Base-by-base conservation (phyloP, 148 eudicot species). In the Vaccinium vitisidaea region DNA sequence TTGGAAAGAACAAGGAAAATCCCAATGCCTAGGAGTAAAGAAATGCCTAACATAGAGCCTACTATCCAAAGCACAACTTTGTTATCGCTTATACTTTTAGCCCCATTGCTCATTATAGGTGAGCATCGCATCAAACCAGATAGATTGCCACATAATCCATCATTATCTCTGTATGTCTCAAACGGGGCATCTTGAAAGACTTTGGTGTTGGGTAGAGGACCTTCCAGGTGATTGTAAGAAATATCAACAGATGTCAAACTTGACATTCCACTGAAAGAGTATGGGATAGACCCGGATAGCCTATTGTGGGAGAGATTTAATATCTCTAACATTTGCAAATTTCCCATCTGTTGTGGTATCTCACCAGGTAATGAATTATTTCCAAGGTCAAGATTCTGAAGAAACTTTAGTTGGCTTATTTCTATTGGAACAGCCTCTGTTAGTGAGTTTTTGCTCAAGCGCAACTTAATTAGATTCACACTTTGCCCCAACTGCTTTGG, bases 241-340 rank as follows among this genome's bases (percentile, higher is more conserved):
- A 84, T 32, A 18, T 84, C 81, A 50, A 84, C 30, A 58, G 43
- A 75, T 2, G 32, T 79, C 54, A 84, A 53, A 79, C 82, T 84
- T 21, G n/a, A 52, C 86, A 79, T 79, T 53, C 16, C 50, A 6
- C n/a, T 71, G 49, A 63, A 79, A 50, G 61, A 59, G 13, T 78
- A 79, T 48, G 56, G 76, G 3, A 84, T 79, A 2, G 77, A 78
- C 39, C 82, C 78, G 10, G 23, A 43, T 13, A 84, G 58, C 14
- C 27, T 16, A 27, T 84, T 84, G 74, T 84, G 82, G 36, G 77
- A 79, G 30, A 84, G 7, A 36, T 67, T 50, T 56, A 84, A n/a
- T 12, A 50, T 65, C 32, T 84, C 61, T 53, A 84, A 27, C 3
- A 1, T 49, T 36, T 53, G 11, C 23, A 84, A 5, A 49, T 32